A percentile compares a stretch with the other conserved stretches of the same genome.
phyloP scores from a whole-genome alignment of 2,329 filamentous ascomycete species.

The Hypoxylon sp. region DNA sequence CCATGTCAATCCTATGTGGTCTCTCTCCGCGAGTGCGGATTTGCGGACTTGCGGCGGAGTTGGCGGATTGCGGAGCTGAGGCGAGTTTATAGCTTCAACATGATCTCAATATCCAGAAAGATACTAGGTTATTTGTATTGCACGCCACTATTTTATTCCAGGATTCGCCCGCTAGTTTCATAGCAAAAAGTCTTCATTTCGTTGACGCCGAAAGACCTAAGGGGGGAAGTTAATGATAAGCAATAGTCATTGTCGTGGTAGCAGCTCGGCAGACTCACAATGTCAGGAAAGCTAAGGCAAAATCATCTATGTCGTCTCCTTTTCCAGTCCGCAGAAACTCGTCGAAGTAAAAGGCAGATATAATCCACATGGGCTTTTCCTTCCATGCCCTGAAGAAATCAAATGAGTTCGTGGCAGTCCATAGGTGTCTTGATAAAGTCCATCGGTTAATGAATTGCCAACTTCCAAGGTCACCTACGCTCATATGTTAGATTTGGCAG shows the following conservation, averaged over 20 bases:
- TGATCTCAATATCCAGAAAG: background rate
- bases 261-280: conserved; percentile 35
- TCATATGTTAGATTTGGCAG: background rate
- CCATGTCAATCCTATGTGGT: conserved; percentile 2
- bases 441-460: conserved; percentile 49
- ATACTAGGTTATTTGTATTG: background rate
- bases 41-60: conserved; percentile 14
- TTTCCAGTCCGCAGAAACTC: conserved; percentile 44
- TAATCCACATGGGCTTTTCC: conserved; percentile 46
- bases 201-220: conserved; percentile 47
- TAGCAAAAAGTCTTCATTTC: conserved; percentile 49
- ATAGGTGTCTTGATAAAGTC: conserved; percentile 61
- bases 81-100: background rate
- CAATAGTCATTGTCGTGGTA: background rate
- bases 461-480: conserved; percentile 30
- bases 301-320: conserved; percentile 52
- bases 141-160: conserved; percentile 8
- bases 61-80: conserved; percentile 29
- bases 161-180: conserved; percentile 39
- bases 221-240: conserved; percentile 8
- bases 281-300: conserved; percentile 42
- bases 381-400: conserved; percentile 62
- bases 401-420: conserved; percentile 59
- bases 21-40: conserved; percentile 20
- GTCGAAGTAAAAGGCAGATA: conserved; percentile 45